Percentiles rank a stretch among this genome's conserved stretches.
phyloP scores from a whole-genome alignment of 208 protist genomes.

The Leishmania braziliensis region DNA sequence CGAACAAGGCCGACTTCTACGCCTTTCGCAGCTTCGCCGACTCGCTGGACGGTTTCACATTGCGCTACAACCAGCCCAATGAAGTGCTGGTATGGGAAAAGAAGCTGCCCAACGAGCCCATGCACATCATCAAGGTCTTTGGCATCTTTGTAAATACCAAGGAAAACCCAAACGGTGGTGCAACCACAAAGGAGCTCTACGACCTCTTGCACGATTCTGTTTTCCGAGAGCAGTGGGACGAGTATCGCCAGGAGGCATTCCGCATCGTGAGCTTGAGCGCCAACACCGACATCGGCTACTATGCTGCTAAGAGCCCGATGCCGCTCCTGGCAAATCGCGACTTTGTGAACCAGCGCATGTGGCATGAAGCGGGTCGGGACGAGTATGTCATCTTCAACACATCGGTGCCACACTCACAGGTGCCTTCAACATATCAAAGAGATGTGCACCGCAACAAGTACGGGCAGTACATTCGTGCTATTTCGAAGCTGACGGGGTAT shows the following conservation, averaged over 20 bases:
- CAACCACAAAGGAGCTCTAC: slow-evolving; percentile 59
- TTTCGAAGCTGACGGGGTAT: slow-evolving; percentile 86
- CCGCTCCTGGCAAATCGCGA: slow-evolving; percentile 79
- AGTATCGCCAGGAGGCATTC: slow-evolving; percentile 70
- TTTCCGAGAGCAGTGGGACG: slow-evolving; percentile 83
- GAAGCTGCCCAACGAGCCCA: slow-evolving; percentile 61
- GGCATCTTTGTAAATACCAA: slow-evolving; percentile 56
- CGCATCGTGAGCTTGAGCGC: slow-evolving; percentile 63
- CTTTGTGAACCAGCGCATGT: slow-evolving; percentile 92
- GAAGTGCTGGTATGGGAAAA: slow-evolving; percentile 77
- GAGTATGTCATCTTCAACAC: slow-evolving; percentile 93
- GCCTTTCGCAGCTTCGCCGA: slow-evolving; percentile 78
- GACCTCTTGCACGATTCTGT: slow-evolving; percentile 87
- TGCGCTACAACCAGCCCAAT: slow-evolving; percentile 53
- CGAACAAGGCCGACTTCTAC: slow-evolving; percentile 62
- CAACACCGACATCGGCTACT: slow-evolving; percentile 92
- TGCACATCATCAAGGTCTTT: slow-evolving; percentile 86
- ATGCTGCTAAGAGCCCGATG: slow-evolving; percentile 81
- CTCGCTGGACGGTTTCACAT: slow-evolving; percentile 68
- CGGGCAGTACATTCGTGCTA: slow-evolving; percentile 60
- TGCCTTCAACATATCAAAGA: slow-evolving; percentile 57
- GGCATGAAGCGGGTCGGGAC: slow-evolving; percentile 62
- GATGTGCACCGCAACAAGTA: slow-evolving; percentile 50
- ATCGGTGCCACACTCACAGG: slow-evolving; percentile 66
- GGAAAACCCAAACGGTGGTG: slow-evolving; percentile 31